Conservation (phyloP, 2,329 filamentous ascomycete species). For the Colletotrichum liriopes region DNA sequence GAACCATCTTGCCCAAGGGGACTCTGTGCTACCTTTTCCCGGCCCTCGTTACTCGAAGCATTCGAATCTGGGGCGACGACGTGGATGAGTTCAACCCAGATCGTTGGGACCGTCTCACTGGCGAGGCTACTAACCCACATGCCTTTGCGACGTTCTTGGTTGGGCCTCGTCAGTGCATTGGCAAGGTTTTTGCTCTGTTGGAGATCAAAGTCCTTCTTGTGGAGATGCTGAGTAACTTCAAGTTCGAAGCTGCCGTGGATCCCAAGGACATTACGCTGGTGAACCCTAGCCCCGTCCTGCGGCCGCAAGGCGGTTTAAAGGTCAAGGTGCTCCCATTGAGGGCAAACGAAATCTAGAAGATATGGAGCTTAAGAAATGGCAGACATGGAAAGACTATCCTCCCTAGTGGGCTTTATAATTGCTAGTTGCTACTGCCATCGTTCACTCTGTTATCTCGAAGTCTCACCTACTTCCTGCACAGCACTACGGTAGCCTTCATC, state of each 20-base stretch:
- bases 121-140: conserved; percentile 48
- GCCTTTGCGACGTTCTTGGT: conserved; percentile 56
- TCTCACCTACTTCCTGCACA: conserved; percentile 30
- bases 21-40: conserved; percentile 55
- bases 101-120: conserved; percentile 53
- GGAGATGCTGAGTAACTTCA: conserved; percentile 52
- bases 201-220: conserved; percentile 57
- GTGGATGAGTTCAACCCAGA: conserved; percentile 55
- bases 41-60: conserved; percentile 54
- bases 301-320: conserved; percentile 16
- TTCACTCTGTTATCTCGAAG: neutral
- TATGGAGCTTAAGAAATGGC: too few relatives aligned
- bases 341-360: too few relatives aligned
- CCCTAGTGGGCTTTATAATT: neutral
- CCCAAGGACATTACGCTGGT: conserved; percentile 46
- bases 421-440: neutral
- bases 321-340: neutral
- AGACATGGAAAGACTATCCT: neutral
- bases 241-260: conserved; percentile 46
- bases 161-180: conserved; percentile 57
- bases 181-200: conserved; percentile 53
- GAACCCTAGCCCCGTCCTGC: conserved; percentile 23
- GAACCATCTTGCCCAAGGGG: conserved; percentile 53
- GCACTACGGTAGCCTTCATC: neutral
- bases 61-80: conserved; percentile 56